Conservation (phyloP, 768 basidiomycete genomes). For the Amanita jacksonii region DNA sequence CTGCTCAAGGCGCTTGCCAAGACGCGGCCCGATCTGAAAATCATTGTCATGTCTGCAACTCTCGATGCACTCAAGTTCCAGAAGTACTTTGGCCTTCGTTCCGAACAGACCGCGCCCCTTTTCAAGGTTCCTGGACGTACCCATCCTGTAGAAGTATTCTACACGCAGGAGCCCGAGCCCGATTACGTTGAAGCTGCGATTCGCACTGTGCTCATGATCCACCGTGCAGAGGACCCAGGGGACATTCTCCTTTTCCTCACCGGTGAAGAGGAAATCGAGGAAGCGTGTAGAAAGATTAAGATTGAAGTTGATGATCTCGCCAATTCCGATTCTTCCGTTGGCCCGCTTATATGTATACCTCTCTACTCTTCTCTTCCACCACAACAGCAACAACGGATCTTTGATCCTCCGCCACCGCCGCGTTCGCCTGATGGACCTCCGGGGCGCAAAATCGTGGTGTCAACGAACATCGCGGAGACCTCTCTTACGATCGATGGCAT, state of each 20-base stretch:
- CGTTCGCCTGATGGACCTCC: constrained; percentile 57
- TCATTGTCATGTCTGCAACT: constrained; percentile 98
- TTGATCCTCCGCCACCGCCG: constrained; percentile 74
- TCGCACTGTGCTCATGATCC: constrained; percentile 93
- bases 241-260: constrained; percentile 94
- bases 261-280: constrained; percentile 97
- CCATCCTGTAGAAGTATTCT: constrained; percentile 93
- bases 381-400: constrained; percentile 92
- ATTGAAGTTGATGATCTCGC: constrained; percentile 79
- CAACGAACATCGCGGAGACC: constrained; percentile 97
- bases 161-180: constrained; percentile 84
- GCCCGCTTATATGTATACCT: constrained; percentile 84
- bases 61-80: constrained; percentile 96
- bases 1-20: constrained; percentile 80
- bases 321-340: constrained; percentile 65
- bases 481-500: constrained; percentile 97
- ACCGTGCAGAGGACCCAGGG: constrained; percentile 88
- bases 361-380: constrained; percentile 94
- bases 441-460: constrained; percentile 89
- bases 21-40: constrained; percentile 81
- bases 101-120: constrained; percentile 49
- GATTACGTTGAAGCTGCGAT: constrained; percentile 98
- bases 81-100: constrained; percentile 69
- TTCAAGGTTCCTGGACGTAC: constrained; percentile 92
- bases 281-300: constrained; percentile 89